These are phyloP conservation scores for Typha latifolia DNA, from an alignment of 176 grass and related monocot species.

Conservation along the genomic window DNA sequence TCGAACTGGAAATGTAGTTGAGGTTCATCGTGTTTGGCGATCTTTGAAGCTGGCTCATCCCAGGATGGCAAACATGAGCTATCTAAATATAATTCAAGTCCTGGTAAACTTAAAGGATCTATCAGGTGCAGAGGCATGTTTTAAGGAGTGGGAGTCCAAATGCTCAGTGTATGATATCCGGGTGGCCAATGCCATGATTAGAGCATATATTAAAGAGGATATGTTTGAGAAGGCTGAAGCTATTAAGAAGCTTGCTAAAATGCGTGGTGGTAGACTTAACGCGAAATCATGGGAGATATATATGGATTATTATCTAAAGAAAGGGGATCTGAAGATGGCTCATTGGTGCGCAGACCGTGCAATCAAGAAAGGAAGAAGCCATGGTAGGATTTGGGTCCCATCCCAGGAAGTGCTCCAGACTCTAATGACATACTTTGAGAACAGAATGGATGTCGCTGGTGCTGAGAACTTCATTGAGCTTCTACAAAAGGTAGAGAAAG, in stretches of 20 bases:
- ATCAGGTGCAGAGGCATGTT: conserved; percentile 68
- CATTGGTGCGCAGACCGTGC: conserved; percentile 68
- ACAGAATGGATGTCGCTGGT: conserved; percentile 43
- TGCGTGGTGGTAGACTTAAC: conserved; percentile 65
- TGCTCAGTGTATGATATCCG: conserved; percentile 68
- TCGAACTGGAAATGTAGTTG: conserved; percentile 62
- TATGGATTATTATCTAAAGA: conserved; percentile 71
- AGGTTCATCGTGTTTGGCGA: conserved; percentile 81
- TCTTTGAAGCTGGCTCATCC: conserved; percentile 50
- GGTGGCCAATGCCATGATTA: conserved; percentile 89
- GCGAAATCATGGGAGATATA: conserved; percentile 91
- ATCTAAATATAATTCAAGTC: conserved; percentile 96
- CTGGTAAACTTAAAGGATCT: conserved; percentile 81
- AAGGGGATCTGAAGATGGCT: conserved; percentile 64
- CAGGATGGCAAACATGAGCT: conserved; percentile 79
- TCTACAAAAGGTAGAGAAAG: conserved; percentile 48
- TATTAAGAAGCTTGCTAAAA: conserved; percentile 64
- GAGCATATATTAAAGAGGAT: conserved; percentile 65
- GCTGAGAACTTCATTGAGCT: conserved; percentile 56
- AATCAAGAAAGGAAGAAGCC: conserved; percentile 83
- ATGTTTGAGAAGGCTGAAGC: conserved; percentile 69
- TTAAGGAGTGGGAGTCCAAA: conserved; percentile 78
- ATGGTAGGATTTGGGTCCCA: conserved; percentile 52
- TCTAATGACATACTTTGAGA: conserved; percentile 63
- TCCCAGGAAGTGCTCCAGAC: conserved; percentile 24